Conservation (phyloP, 371 early-diverging fungal genomes). For the Actinomucor elegans region DNA sequence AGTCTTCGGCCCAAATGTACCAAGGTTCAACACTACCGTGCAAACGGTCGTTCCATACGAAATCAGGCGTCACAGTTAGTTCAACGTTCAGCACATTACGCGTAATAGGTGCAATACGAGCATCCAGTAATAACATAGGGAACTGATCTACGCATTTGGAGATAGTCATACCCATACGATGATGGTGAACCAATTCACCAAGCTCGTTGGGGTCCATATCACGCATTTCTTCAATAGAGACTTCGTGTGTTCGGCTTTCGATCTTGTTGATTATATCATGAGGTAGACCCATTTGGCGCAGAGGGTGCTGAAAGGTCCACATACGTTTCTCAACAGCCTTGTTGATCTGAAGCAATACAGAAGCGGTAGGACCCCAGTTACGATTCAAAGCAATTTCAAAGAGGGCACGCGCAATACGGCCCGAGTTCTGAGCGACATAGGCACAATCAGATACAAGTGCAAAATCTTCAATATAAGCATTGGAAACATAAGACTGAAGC, state of each 20-base stretch:
- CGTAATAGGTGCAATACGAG: constrained; percentile 88
- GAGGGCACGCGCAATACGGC: constrained; percentile 91
- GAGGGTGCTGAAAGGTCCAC: constrained; percentile 96
- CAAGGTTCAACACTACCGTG: constrained; percentile 90
- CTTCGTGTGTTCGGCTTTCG: constrained; percentile 58
- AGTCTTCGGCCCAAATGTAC: constrained; percentile 95
- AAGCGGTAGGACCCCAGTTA: constrained; percentile 86
- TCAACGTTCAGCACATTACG: constrained; percentile 85
- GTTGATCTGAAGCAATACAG: constrained; percentile 80
- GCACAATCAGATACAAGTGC: constrained; percentile 90
- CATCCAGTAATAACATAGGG: constrained; percentile 79
- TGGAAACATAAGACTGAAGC: constrained; percentile 85
- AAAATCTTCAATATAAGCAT: constrained; percentile 83
- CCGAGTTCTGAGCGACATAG: constrained; percentile 92
- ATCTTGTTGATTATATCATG: constrained; percentile 75
- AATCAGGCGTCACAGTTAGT: constrained; percentile 79
- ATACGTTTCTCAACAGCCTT: constrained; percentile 88
- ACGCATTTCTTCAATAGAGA: constrained; percentile 74
- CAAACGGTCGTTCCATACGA: constrained; percentile 88
- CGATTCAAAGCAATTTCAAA: constrained; percentile 93
- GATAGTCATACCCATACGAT: constrained; percentile 76
- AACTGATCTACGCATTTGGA: constrained; percentile 79
- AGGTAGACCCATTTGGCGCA: constrained; percentile 84
- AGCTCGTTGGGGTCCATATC: constrained; percentile 85
- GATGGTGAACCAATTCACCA: constrained; percentile 83